These are phyloP conservation scores for Auricularia cornea DNA, from an alignment of 768 basidiomycete genomes.

Conservation along the genomic window DNA sequence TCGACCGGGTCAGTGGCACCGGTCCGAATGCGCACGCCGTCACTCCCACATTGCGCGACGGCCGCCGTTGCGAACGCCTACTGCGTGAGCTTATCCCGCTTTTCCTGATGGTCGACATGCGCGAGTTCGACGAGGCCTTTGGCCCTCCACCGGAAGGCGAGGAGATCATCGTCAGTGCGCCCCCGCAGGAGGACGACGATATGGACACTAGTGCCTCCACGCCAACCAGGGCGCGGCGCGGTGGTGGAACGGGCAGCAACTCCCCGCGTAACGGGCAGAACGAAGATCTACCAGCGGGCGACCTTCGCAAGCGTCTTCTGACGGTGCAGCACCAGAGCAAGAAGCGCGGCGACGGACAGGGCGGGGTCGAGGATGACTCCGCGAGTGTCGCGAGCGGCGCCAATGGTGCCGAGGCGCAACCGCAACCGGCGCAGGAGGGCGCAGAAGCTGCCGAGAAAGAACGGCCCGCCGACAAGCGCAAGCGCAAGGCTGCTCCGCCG, in stretches of 20 bases:
- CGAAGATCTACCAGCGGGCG: constrained; percentile 35
- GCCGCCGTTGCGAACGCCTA: constrained; percentile 74
- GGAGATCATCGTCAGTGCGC: constrained; percentile 35
- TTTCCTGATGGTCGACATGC: constrained; percentile 67
- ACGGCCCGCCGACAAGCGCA: background rate
- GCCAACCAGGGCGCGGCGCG: constrained; percentile 32
- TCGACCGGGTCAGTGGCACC: constrained; percentile 73
- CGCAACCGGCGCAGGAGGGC: background rate
- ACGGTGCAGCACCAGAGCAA: constrained; percentile 47
- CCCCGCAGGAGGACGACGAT: constrained; percentile 37
- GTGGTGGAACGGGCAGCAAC: constrained; percentile 17
- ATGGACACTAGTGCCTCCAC: constrained; percentile 23
- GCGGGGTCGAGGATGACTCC: background rate
- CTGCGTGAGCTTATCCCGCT: constrained; percentile 68
- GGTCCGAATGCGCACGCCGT: background rate
- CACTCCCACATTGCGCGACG: constrained; percentile 35
- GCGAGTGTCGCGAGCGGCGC: background rate
- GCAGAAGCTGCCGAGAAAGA: background rate
- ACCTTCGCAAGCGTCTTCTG: constrained; percentile 69
- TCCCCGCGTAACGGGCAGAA: constrained; percentile 13
- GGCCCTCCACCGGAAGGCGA: constrained; percentile 43
- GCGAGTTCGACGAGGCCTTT: constrained; percentile 62
- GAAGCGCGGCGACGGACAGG: background rate
- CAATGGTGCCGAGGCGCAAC: background rate
- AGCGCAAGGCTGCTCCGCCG: background rate